Percentiles rank a stretch among this genome's conserved stretches.
These are phyloP conservation scores for Ogataea trehalophila DNA, from an alignment of 805 yeast species.

Conservation along the genomic window DNA sequence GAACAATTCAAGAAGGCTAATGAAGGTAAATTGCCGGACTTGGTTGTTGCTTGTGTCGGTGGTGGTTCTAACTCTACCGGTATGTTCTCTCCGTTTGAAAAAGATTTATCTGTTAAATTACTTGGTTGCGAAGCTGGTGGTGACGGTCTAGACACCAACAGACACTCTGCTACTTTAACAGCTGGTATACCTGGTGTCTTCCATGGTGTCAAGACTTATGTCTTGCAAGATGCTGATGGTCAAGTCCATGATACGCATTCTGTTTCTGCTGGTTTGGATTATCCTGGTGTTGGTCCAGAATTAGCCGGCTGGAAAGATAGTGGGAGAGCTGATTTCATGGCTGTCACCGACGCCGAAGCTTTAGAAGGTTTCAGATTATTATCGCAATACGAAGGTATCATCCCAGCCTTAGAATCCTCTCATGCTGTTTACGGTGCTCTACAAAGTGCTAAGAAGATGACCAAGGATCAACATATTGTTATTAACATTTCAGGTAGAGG, in stretches of 20 bases:
- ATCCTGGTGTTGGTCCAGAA: conserved; percentile 99
- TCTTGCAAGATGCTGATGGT: conserved; percentile 87
- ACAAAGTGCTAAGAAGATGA: conserved; percentile 79
- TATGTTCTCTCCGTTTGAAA: conserved; percentile 89
- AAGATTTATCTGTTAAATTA: conserved; percentile 70
- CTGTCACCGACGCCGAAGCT: conserved; percentile 96
- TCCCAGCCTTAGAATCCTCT: conserved; percentile 96
- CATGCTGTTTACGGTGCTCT: conserved; percentile 94
- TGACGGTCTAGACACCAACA: conserved; percentile 84
- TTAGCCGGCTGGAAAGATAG: conserved; percentile 90
- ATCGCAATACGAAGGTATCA: conserved; percentile 94
- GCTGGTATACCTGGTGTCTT: conserved; percentile 95
- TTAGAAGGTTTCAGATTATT: conserved; percentile 82
- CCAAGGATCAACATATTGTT: conserved; percentile 73
- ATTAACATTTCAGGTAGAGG: conserved; percentile 97
- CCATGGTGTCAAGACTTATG: conserved; percentile 96
- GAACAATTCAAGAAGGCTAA: conserved; percentile 79
- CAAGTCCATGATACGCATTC: conserved; percentile 98
- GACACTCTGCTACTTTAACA: conserved; percentile 93
- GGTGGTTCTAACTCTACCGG: conserved; percentile 98
- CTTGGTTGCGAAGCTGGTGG: conserved; percentile 99
- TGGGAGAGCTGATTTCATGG: conserved; percentile 86
- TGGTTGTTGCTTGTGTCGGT: conserved; percentile 97
- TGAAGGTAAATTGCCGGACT: conserved; percentile 82
- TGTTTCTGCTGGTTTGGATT: conserved; percentile 96